Percentiles rank a stretch among this genome's conserved stretches.
Evolutionary conservation across 768 basidiomycete genomes (phyloP).

Genomic region (Tylopilus rubrobrunneus): DNA sequence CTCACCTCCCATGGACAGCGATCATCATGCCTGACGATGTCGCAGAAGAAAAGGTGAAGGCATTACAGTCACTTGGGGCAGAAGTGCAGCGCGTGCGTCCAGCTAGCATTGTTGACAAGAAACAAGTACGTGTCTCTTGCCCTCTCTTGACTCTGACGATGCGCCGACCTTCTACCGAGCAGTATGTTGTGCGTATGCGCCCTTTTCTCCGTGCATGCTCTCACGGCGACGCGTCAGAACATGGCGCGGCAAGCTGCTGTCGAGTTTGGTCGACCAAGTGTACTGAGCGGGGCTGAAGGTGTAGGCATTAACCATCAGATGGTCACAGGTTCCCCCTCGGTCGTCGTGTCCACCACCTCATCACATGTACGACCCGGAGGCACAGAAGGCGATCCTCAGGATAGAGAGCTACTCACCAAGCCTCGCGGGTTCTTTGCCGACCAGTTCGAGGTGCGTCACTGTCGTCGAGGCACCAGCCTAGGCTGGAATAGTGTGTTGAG

Average conservation of each 20-base stretch:
- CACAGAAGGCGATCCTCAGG: constrained; percentile 30
- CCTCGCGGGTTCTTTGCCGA: constrained; percentile 92
- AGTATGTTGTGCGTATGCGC: constrained; percentile 61
- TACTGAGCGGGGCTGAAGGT: constrained; percentile 10
- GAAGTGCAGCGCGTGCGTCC: constrained; percentile 88
- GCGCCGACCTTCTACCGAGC: constrained; percentile 1
- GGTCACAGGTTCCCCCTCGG: constrained; percentile 43
- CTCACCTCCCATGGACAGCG: constrained; percentile 39
- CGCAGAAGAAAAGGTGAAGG: constrained; percentile 86
- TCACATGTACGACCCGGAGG: constrained; percentile 35
- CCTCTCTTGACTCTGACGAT: not conserved
- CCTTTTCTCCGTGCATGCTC: not conserved
- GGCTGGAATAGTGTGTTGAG: no score
- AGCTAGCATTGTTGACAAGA: constrained; percentile 94
- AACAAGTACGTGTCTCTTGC: constrained; percentile 55
- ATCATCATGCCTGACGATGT: constrained; percentile 91
- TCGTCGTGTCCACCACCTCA: constrained; percentile 53
- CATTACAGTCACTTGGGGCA: constrained; percentile 80
- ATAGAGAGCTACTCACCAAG: constrained; percentile 42
- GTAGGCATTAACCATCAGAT: constrained; percentile 31
- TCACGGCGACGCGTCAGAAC: constrained; percentile 51
- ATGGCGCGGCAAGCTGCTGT: constrained; percentile 77
- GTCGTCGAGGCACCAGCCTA: not conserved
- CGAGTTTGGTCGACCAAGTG: constrained; percentile 56
- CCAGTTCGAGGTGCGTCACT: constrained; percentile 72